Evolutionary conservation across 768 basidiomycete genomes (phyloP).

Genomic region (Rhodosporidiobolus sp.): DNA sequence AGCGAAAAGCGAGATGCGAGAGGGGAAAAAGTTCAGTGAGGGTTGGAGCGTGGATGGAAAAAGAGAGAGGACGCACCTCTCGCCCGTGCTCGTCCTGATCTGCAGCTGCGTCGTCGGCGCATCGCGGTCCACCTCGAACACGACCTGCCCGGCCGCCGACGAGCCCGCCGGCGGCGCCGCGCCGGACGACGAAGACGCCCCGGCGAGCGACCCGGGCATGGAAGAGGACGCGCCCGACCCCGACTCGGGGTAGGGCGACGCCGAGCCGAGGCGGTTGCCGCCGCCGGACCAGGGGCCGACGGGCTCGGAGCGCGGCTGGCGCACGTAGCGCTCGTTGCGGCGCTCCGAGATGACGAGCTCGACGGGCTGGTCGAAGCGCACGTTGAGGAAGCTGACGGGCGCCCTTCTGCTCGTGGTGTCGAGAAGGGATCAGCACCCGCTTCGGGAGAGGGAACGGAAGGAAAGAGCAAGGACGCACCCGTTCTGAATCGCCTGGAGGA

Average conservation of each 20-base stretch:
- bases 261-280: slow-evolving; percentile 76
- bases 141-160: slow-evolving; percentile 43
- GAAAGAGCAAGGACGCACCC: slow-evolving; percentile 59
- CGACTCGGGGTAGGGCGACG: slow-evolving; percentile 57
- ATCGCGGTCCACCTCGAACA: slow-evolving; percentile 76
- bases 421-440: too few species aligned
- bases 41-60: neutral
- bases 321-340: slow-evolving; percentile 65
- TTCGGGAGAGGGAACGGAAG: neutral
- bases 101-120: slow-evolving; percentile 85
- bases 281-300: slow-evolving; percentile 62
- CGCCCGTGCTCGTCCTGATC: slow-evolving; percentile 84
- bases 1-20: too few species aligned
- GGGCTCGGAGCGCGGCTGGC: slow-evolving; percentile 54
- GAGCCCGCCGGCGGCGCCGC: slow-evolving; percentile 33
- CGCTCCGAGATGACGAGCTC: slow-evolving; percentile 75
- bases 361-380: slow-evolving; percentile 72
- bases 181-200: slow-evolving; percentile 48
- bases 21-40: neutral
- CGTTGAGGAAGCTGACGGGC: slow-evolving; percentile 71
- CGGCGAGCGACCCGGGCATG: slow-evolving; percentile 48
- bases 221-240: slow-evolving; percentile 44
- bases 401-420: slow-evolving; percentile 56
- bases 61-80: slow-evolving; percentile 56
- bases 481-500: slow-evolving; percentile 71